Percentiles rank a stretch among this genome's conserved stretches.
phyloP scores from a whole-genome alignment of 768 basidiomycete genomes.

The Amanita thiersii region DNA sequence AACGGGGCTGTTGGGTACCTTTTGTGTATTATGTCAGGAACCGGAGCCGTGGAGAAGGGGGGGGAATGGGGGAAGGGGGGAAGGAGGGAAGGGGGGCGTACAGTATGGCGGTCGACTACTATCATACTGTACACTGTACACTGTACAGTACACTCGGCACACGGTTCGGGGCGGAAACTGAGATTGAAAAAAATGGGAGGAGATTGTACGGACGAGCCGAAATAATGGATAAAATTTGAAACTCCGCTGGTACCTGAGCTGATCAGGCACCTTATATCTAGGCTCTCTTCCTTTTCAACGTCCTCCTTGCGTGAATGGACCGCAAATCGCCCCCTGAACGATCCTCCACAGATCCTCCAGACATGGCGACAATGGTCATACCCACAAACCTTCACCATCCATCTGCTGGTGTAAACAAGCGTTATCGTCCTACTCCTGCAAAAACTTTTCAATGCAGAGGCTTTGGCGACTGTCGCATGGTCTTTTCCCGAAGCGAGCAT shows the following conservation, averaged over 20 bases:
- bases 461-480: constrained; percentile 94
- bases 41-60: too few relatives aligned
- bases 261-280: constrained; percentile 20
- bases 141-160: not conserved
- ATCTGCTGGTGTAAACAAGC: constrained; percentile 32
- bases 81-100: too few relatives aligned
- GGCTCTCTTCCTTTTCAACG: constrained; percentile 14
- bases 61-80: too few relatives aligned
- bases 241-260: constrained; percentile 11
- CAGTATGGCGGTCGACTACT: too few relatives aligned
- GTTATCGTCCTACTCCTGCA: constrained; percentile 77
- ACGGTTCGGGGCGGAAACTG: constrained; percentile 1
- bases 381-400: constrained; percentile 15
- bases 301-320: constrained; percentile 17
- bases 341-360: constrained; percentile 17
- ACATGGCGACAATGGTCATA: constrained; percentile 21
- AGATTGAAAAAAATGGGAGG: not conserved
- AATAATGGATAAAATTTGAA: constrained; percentile 5
- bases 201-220: constrained; percentile 2
- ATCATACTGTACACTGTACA: too few relatives aligned
- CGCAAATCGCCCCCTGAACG: constrained; percentile 24
- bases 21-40: too few relatives aligned
- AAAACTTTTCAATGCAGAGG: constrained; percentile 96
- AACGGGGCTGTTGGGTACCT: too few relatives aligned
- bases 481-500: constrained; percentile 93